phyloP scores from a whole-genome alignment of 2,329 filamentous ascomycete genomes.

The Stylonectria norvegica region DNA sequence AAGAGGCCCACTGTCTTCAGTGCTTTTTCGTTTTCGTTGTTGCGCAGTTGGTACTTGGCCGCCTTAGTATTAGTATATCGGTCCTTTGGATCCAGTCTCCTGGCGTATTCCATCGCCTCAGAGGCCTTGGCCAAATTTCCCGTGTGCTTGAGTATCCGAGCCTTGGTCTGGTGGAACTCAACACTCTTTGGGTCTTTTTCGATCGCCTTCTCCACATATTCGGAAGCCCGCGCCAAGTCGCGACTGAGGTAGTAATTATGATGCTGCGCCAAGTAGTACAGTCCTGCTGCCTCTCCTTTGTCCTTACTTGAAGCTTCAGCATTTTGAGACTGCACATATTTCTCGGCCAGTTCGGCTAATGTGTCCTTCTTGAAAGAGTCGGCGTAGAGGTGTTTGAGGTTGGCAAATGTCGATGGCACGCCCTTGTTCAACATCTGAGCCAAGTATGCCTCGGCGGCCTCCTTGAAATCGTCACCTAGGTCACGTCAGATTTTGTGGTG shows the following conservation, averaged over 20 bases:
- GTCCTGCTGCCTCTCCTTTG: constrained; percentile 72
- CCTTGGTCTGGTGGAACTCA: constrained; percentile 93
- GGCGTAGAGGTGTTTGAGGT: constrained; percentile 88
- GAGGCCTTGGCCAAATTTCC: constrained; percentile 78
- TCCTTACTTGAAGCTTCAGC: constrained; percentile 45
- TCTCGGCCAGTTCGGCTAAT: constrained; percentile 71
- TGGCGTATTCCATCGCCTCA: constrained; percentile 82
- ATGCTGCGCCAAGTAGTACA: constrained; percentile 94
- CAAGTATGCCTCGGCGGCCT: constrained; percentile 75
- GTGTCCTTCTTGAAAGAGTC: constrained; percentile 73
- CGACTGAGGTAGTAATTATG: constrained; percentile 91
- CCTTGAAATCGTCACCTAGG: constrained; percentile 71
- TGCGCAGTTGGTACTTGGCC: constrained; percentile 92
- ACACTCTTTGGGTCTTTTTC: constrained; percentile 75
- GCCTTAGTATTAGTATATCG: constrained; percentile 98
- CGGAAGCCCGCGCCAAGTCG: constrained; percentile 74
- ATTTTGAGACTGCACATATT: constrained; percentile 64
- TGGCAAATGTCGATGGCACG: constrained; percentile 93
- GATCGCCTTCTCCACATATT: constrained; percentile 81
- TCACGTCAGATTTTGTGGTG: constrained; percentile 16
- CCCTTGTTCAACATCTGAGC: constrained; percentile 85
- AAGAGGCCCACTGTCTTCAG: constrained; percentile 90
- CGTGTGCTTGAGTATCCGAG: constrained; percentile 87
- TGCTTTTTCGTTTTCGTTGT: constrained; percentile 83
- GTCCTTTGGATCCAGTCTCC: constrained; percentile 82